Conservation (phyloP, 2,329 filamentous ascomycete species). For the Trichoderma sp. region DNA sequence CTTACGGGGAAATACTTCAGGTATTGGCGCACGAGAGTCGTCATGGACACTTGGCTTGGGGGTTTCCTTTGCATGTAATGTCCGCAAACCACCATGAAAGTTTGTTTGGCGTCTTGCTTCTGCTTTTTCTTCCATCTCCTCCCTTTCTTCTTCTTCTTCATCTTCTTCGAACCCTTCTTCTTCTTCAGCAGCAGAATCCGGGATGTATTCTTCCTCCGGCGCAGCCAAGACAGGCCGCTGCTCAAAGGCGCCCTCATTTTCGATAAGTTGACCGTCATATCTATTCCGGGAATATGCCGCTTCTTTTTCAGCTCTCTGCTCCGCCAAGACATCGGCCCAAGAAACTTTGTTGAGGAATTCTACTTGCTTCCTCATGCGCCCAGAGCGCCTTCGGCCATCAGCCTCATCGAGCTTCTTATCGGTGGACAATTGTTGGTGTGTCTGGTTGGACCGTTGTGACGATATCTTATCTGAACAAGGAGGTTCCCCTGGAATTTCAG, state of each 20-base stretch:
- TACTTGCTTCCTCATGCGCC: constrained; percentile 37
- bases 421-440: not conserved
- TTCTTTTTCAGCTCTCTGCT: constrained; percentile 27
- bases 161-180: not conserved
- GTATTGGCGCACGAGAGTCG: not conserved
- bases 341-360: constrained; percentile 40
- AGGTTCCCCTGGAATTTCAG: not conserved
- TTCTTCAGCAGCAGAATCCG: constrained; percentile 17
- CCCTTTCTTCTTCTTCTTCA: not conserved
- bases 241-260: constrained; percentile 4
- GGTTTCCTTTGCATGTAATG: constrained; percentile 20
- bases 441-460: not conserved
- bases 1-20: not conserved
- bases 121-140: not conserved
- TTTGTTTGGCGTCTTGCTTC: not conserved
- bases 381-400: constrained; percentile 34
- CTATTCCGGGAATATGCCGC: constrained; percentile 21
- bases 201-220: constrained; percentile 21
- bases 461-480: not conserved
- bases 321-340: constrained; percentile 35
- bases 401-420: constrained; percentile 27
- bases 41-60: constrained; percentile 15
- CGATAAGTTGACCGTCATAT: constrained; percentile 28
- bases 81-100: not conserved
- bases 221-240: not conserved